Base-by-base conservation (phyloP, 306 rosid species). In the Lupinus albus region DNA sequence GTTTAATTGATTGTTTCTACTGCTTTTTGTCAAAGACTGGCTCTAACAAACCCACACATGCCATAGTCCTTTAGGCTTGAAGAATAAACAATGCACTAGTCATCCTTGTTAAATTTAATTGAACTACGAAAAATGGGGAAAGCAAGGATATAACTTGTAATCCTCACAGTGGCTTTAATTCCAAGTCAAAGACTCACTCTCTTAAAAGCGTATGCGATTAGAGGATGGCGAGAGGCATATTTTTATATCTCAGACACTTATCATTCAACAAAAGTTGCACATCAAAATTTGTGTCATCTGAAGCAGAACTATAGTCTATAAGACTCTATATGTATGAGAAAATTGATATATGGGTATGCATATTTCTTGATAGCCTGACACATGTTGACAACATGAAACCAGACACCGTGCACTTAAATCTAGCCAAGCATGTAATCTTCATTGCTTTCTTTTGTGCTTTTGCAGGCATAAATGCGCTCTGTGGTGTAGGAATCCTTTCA, bases 401-500 rank as follows among this genome's bases (percentile, higher is more conserved):
- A 46, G 30, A 49, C 3, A 32, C 10, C 11, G 13, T 36, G 62
- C 20, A 9, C 18, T 33, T 64, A 55, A 53, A 42, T 32, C 46
- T 70, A 16, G 57, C 17, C 54, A 35, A 42, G 48, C 20, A 25
- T 32, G 32, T 11, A 45, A 36, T 35, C 35, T 62, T 61, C 52
- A 73, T 67, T n/a, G n/a, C n/a, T 52, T 20, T 60, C 45, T 39
- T 41, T 72, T 68, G 64, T 71, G n/a, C 6, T 66, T 71, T 79
- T 75, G 77, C 81, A 93, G 99, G 99, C 7, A 86, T 94, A 32
- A 94, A 94, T 81, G 99, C 88, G 18, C 80, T 94, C 7, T 94
- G 97, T 71, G 99, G 99, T 2, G 89, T 94, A 20, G 99, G 99
- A 72, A 80, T 94, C 72, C 95, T 94, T 56, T 84, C 97, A 1